Evolutionary conservation across 352 stramenopile genomes (phyloP), one percentile per base, ranked within the genome.

Genomic region (Globisporangium viniferum): DNA sequence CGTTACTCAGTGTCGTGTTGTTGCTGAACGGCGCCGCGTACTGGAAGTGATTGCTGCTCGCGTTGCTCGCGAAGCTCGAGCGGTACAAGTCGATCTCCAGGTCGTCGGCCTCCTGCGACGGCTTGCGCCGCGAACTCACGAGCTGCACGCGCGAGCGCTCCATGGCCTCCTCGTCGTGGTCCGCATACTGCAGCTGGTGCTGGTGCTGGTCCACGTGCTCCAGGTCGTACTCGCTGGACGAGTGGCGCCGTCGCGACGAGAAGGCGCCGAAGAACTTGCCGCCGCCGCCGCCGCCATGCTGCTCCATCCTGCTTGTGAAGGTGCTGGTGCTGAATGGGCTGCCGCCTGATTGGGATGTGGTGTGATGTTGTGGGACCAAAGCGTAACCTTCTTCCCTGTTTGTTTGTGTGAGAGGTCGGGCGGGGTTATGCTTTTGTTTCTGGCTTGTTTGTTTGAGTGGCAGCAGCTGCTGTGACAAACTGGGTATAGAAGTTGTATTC

Each of bases 71-170:
- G 5, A 80, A 70, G 63, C 79, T 87, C 15, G 79, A 75, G 46
- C 75, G 75, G 48, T 69, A 64, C 22, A 67, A 60, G 53, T 81
- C 73, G 51, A 69, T 29, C 18, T 72, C 70, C 44, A 82, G 64
- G 44, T 78, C 74, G 51, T 61, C 58, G 48, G 75, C 71, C 48
- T 79, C 75, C 31, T 58, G 49, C 9, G 80, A 86, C 9, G 70
- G 80, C 18, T 78, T 74, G 56, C 80, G 60, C 9, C 80, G 78
- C 60, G 73, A 70, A 6, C 74, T 82, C 49, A 88, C 76, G 18
- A 82, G 76, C 41, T 79, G 67, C n/a, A 88, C 80, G 9, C 80
- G 80, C 10, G 80, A 80, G 20, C 72, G 78, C 56, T 80, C 62
- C 31, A 62, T 63, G 10, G 20, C 61, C n/a, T 70, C 15, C 59